Percentiles rank a stretch among this genome's conserved stretches.
These are phyloP conservation scores for Basidioascus undulatus DNA, from an alignment of 768 basidiomycete genomes.

Conservation along the genomic window DNA sequence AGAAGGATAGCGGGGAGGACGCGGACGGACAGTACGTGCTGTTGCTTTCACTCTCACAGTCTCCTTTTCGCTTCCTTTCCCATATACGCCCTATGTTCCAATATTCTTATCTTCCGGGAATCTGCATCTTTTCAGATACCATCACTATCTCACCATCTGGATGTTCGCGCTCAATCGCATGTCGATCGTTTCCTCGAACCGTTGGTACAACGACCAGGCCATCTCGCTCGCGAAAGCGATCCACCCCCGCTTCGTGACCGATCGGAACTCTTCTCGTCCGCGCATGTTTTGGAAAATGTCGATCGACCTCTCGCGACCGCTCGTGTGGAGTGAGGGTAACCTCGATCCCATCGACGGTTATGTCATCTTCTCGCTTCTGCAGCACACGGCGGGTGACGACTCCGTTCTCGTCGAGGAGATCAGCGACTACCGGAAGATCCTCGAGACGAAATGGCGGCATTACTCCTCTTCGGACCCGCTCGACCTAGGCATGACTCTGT, in stretches of 20 bases:
- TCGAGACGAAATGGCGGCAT: constrained; percentile 12
- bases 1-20: constrained; percentile 12
- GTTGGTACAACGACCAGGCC: constrained; percentile 14
- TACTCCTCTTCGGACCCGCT: constrained; percentile 14
- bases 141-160: constrained; percentile 17
- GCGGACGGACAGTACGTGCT: constrained; percentile 18
- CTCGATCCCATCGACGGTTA: constrained; percentile 17
- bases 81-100: background rate
- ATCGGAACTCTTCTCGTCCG: constrained; percentile 9
- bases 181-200: constrained; percentile 11
- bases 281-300: constrained; percentile 17
- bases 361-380: constrained; percentile 14
- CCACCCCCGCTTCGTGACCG: constrained; percentile 14
- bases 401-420: constrained; percentile 11
- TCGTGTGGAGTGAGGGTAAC: constrained; percentile 16
- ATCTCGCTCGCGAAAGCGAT: constrained; percentile 16
- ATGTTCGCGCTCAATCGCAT: constrained; percentile 19
- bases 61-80: background rate
- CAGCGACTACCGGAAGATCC: constrained; percentile 13
- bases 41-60: too few species aligned
- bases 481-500: constrained; percentile 17
- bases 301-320: constrained; percentile 13
- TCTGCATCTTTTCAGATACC: background rate
- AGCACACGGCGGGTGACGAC: constrained; percentile 4
- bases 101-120: background rate